Evolutionary conservation across 768 basidiomycete genomes (phyloP).

Genomic region (Calocera viscosa): DNA sequence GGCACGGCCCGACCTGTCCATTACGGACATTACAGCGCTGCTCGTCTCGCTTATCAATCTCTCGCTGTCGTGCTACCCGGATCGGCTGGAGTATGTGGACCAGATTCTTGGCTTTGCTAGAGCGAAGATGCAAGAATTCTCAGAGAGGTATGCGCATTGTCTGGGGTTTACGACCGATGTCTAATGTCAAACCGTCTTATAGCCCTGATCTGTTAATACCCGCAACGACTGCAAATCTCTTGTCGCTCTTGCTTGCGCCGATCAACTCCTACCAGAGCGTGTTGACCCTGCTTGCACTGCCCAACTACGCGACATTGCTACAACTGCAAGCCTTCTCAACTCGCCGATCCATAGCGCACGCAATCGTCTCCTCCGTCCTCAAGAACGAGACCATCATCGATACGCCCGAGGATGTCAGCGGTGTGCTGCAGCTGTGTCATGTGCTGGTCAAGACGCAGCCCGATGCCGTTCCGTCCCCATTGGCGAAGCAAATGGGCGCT

Average conservation of each 20-base stretch:
- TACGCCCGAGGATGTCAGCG: constrained; percentile 84
- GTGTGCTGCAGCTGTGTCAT: constrained; percentile 82
- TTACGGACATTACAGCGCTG: constrained; percentile 94
- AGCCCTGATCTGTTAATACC: constrained; percentile 82
- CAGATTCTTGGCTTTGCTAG: constrained; percentile 85
- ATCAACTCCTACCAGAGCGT: constrained; percentile 95
- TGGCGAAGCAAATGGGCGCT: constrained; percentile 37
- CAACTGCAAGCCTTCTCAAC: constrained; percentile 79
- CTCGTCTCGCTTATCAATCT: constrained; percentile 91
- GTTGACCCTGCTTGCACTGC: constrained; percentile 91
- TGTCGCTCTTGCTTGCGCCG: constrained; percentile 80
- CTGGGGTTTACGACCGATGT: not conserved
- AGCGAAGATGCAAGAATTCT: constrained; percentile 71
- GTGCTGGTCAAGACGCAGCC: constrained; percentile 72
- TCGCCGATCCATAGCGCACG: constrained; percentile 83
- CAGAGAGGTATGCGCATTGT: constrained; percentile 49
- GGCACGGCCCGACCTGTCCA: constrained; percentile 91
- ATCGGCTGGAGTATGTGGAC: constrained; percentile 91
- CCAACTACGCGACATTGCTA: constrained; percentile 74
- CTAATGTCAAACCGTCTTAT: constrained; percentile 11
- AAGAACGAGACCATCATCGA: constrained; percentile 97
- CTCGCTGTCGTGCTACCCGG: constrained; percentile 93
- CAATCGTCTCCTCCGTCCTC: constrained; percentile 83
- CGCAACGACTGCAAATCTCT: constrained; percentile 80
- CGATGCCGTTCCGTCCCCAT: constrained; percentile 28